These are phyloP conservation scores for Ephemerocybe angulata DNA, from an alignment of 768 basidiomycete genomes.

Conservation along the genomic window DNA sequence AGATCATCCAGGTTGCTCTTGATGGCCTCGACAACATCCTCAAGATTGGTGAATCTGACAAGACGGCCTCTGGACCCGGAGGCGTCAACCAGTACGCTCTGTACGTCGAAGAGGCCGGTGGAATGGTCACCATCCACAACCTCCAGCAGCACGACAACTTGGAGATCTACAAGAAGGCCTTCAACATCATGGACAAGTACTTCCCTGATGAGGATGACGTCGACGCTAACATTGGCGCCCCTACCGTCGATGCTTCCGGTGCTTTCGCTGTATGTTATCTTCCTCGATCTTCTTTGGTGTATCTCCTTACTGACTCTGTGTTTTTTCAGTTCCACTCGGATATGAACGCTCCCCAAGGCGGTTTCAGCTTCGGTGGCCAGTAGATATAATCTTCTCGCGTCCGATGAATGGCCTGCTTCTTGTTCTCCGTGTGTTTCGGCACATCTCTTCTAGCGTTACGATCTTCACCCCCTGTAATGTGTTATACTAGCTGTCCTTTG, in stretches of 20 bases:
- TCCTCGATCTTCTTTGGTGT: slow-evolving; percentile 8
- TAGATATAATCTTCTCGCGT: slow-evolving; percentile 13
- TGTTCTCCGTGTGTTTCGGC: not conserved
- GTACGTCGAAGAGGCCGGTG: slow-evolving; percentile 96
- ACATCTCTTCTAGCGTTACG: not conserved
- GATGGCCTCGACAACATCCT: slow-evolving; percentile 98
- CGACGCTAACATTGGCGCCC: slow-evolving; percentile 76
- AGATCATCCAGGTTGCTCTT: slow-evolving; percentile 97
- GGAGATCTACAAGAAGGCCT: slow-evolving; percentile 99
- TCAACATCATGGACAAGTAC: slow-evolving; percentile 97
- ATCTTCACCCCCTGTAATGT: not conserved
- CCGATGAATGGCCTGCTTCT: not conserved
- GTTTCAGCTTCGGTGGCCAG: slow-evolving; percentile 89
- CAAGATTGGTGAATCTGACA: slow-evolving; percentile 96
- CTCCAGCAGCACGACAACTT: slow-evolving; percentile 99
- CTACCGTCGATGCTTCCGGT: slow-evolving; percentile 69
- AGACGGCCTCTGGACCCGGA: slow-evolving; percentile 73
- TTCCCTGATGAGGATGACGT: slow-evolving; percentile 97
- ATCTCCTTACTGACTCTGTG: slow-evolving; percentile 8
- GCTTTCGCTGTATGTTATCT: slow-evolving; percentile 62
- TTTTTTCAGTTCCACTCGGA: slow-evolving; percentile 71
- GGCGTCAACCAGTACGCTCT: slow-evolving; percentile 90
- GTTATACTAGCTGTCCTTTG: slow-evolving; percentile 6
- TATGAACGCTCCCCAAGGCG: slow-evolving; percentile 87
- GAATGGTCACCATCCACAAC: slow-evolving; percentile 98